Base-by-base conservation (phyloP, 2,329 filamentous ascomycete genomes). In the Clarireedia homoeocarpa region DNA sequence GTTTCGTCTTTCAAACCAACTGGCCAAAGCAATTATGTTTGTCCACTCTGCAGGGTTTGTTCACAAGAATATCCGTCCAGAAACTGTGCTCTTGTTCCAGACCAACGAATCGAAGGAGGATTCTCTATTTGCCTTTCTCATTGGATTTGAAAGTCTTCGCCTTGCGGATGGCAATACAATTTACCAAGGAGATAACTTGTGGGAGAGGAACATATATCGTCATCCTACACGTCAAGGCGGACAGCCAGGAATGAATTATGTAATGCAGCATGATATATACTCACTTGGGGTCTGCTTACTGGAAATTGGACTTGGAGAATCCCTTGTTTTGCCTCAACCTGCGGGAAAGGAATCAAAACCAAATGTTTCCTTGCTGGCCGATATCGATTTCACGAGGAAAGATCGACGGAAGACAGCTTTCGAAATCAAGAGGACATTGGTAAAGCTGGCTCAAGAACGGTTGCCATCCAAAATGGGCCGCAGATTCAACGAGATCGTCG, bases 231-330 rank as follows among this genome's bases (percentile, higher is more conserved):
- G 61, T 1, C 62, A 62, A 50, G 60, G 60, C 3, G 48, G 34
- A 2, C 49, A 48, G 3, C 54, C 55, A 17, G 53, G 62, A 53
- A 46, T 40, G 12, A 9, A 51, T 1, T 62, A 63, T 30, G 24
- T 47, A 9, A 63, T 63, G 60, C 58, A 58, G 40, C 72, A 71
- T 58, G 73, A 74, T 56, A 70, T 74, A 42, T 75, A 75, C 66
- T 75, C 71, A 47, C 69, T 80, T 4, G 77, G 77, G 2, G 70
- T 79, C 1, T 67, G 78, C 1, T 69, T 80, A 3, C 69, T 78
- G 3, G 76, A 79, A 65, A 75, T 79, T 20, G 74, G 74, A 1
- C 65, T 75, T 14, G 76, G 75, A 72, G 73, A 73, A 59, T 64
- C 69, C 38, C 65, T 76, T 23, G 50, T 56, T 3, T 9, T 44